Percentiles rank a stretch among this genome's conserved stretches.
Conservation (phyloP, 192 early-diverging fungal genomes). For the Helicostylum pulchrum region DNA sequence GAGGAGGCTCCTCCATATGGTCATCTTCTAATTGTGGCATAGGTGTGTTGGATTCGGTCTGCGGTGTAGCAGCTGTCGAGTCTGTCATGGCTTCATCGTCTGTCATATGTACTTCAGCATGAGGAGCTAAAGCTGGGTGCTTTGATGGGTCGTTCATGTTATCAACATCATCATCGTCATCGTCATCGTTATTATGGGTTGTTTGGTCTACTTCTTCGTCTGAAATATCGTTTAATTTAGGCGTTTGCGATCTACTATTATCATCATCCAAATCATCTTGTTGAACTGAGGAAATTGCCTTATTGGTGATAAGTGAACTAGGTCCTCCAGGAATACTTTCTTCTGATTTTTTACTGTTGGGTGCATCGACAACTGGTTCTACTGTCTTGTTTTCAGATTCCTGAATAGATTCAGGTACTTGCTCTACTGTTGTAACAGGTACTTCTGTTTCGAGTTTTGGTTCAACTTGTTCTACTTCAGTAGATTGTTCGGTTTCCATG, state of each 20-base stretch:
- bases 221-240: slow-evolving; percentile 17
- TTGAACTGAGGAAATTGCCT: neutral
- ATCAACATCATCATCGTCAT: slow-evolving; percentile 10
- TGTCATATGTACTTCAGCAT: slow-evolving; percentile 20
- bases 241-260: slow-evolving; percentile 12
- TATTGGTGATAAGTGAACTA: slow-evolving; percentile 6
- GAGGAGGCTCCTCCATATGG: neutral
- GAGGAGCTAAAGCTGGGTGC: slow-evolving; percentile 25
- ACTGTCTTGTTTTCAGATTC: neutral
- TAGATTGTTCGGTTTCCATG: neutral
- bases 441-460: neutral
- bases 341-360: neutral
- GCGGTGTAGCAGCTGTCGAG: neutral
- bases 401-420: no score
- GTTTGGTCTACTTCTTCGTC: slow-evolving; percentile 13
- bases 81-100: slow-evolving; percentile 22
- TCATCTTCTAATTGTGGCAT: neutral
- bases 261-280: neutral
- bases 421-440: neutral
- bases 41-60: neutral
- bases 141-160: slow-evolving; percentile 26
- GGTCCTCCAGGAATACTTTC: slow-evolving; percentile 14
- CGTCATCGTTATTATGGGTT: neutral
- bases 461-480: neutral
- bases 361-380: neutral